Evolutionary conservation across 1,284 basidiomycete species (phyloP).

Genomic region (Ganoderma sinense): DNA sequence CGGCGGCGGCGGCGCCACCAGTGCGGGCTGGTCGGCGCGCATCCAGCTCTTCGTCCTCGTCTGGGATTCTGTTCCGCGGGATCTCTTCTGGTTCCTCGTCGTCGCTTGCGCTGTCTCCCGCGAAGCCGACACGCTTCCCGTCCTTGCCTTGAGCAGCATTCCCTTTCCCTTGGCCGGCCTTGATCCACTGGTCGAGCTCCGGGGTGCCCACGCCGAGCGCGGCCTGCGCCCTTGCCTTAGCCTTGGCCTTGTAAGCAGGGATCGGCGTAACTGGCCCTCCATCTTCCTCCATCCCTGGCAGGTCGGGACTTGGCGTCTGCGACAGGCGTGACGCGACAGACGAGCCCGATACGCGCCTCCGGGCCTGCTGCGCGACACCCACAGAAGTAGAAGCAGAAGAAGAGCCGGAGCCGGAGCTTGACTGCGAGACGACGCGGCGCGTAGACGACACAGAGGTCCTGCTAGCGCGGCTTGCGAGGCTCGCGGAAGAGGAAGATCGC

Average conservation of each 20-base stretch:
- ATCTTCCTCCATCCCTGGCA: conserved; percentile 45
- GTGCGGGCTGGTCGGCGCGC: background rate
- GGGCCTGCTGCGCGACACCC: conserved; percentile 8
- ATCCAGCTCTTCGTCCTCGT: conserved; percentile 17
- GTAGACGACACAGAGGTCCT: conserved; percentile 20
- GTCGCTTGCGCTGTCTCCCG: conserved; percentile 36
- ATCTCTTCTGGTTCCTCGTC: conserved; percentile 6
- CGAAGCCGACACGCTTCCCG: conserved; percentile 41
- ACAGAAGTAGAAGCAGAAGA: conserved; percentile 21
- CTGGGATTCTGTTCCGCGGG: conserved; percentile 11
- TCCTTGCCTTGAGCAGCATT: conserved; percentile 17
- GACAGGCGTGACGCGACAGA: conserved; percentile 31
- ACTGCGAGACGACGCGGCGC: conserved; percentile 11
- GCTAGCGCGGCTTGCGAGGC: conserved; percentile 25
- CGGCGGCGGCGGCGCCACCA: background rate
- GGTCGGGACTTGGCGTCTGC: conserved; percentile 62
- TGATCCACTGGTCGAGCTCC: conserved; percentile 56
- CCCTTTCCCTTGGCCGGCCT: conserved; percentile 35
- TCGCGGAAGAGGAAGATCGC: conserved; percentile 33
- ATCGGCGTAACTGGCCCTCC: conserved; percentile 54
- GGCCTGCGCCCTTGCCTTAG: conserved; percentile 30
- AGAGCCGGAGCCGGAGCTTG: background rate
- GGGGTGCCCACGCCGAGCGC: conserved; percentile 57
- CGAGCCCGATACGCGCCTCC: conserved; percentile 27
- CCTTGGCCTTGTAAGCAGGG: conserved; percentile 40